Evolutionary conservation across 1,284 basidiomycete species (phyloP), one percentile per base, ranked within the genome.

Genomic region (Cutaneotrichosporon spelunceum): DNA sequence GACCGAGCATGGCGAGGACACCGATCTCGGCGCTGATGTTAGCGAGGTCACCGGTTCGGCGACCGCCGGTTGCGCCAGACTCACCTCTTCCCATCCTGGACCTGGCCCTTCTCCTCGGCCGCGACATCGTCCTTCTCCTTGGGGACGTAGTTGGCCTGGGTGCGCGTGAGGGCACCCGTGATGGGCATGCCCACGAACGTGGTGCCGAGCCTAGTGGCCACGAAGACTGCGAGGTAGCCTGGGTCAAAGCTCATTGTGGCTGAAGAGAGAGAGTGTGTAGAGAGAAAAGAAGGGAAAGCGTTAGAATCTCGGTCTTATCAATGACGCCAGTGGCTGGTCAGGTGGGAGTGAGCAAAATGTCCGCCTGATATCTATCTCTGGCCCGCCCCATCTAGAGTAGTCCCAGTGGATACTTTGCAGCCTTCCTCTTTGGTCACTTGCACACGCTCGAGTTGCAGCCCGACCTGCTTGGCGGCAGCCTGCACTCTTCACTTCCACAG

Each of bases 61-160:
- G n/a, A n/a, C n/a, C n/a, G n/a, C n/a, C n/a, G n/a, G 6, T 8
- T 1, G 39, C 23, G 14, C 23, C 5, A 1, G 13, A 11, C 26
- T 48, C 24, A 27, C 45, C 3, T 19, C 45, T 26, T 26, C 2
- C 26, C 23, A 21, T 48, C 13, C 5, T 7, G 23, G 10, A 11
- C 14, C 42, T 44, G 11, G 10, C 11, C 42, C 16, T 44, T 63
- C 58, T 9, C 71, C 72, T 33, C 13, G 8, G 8, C 30, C 30
- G 8, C 30, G 1, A 9, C 13, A 76, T 92, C 90, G 36, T 93
- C 82, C 50, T 89, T 88, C n/a, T 93, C 85, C 45, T 88, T 88
- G 10, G 80, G 80, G 44, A 78, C 78, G 60, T 79, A 81, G 64
- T 81, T 81, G 21, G 79, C 78, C 50, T 80, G 64, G 45, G 81